Evolutionary conservation across 208 protist species (phyloP).

Genomic region (Leishmania tarentolae): DNA sequence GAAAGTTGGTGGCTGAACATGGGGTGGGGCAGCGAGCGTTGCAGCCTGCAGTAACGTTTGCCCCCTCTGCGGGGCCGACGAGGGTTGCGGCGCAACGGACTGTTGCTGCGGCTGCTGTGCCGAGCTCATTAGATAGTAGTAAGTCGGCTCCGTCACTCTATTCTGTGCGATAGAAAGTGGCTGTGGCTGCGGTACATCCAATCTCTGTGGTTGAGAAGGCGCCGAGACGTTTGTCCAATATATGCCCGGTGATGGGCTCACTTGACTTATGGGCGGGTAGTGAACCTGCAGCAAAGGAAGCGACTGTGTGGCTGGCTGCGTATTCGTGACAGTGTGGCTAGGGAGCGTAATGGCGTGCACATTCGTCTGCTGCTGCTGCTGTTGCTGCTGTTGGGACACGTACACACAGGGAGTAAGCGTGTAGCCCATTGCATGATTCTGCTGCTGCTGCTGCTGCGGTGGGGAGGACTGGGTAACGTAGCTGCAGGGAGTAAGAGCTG

Average conservation of each 20-base stretch:
- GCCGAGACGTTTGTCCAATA: conserved; percentile 13
- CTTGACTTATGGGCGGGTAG: conserved; percentile 5
- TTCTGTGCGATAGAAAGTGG: not conserved
- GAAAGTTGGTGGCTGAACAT: conserved; percentile 3
- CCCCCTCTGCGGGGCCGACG: not conserved
- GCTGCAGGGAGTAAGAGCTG: not conserved
- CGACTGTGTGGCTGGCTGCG: not conserved
- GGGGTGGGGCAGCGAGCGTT: not conserved
- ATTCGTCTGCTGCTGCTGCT: not conserved
- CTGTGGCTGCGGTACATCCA: not conserved
- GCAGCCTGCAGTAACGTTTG: conserved; percentile 2
- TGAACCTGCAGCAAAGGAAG: conserved; percentile 17
- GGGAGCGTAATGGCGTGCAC: conserved; percentile 2
- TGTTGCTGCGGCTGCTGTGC: conserved; percentile 5
- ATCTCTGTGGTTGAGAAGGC: not conserved
- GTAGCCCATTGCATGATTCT: conserved; percentile 8
- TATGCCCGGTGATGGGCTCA: not conserved
- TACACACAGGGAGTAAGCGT: conserved; percentile 11
- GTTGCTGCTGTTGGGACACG: conserved; percentile 9
- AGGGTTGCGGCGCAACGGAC: not conserved
- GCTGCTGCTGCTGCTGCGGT: conserved; percentile 3
- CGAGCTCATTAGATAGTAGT: conserved; percentile 11
- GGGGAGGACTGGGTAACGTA: conserved; percentile 2
- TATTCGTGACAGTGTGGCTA: not conserved
- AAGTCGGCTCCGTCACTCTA: conserved; percentile 2